These are phyloP conservation scores for Malus sylvestris DNA, from an alignment of 306 rosid species.

Conservation along the genomic window DNA sequence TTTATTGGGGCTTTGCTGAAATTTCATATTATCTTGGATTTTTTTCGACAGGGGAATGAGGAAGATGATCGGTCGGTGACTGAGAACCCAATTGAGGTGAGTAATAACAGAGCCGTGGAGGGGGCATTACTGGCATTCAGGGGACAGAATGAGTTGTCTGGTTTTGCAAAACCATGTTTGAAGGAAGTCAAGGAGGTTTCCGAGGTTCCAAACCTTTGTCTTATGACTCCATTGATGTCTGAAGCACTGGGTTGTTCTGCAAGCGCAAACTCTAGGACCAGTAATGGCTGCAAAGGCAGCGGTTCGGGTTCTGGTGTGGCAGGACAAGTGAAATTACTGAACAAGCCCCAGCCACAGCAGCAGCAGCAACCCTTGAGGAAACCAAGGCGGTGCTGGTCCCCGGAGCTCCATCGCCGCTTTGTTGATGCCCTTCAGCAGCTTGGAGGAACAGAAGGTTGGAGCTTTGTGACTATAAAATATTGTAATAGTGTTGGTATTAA, in stretches of 20 bases:
- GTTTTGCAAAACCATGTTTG: constrained; percentile 2
- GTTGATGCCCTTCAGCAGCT: constrained; percentile 70
- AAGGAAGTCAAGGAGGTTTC: constrained; percentile 42
- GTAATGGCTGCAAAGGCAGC: constrained; percentile 22
- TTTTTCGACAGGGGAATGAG: constrained; percentile 35
- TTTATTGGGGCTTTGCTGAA: neutral
- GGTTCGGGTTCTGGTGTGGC: constrained; percentile 39
- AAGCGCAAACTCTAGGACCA: constrained; percentile 17
- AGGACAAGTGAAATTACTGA: constrained; percentile 27
- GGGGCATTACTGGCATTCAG: constrained; percentile 40
- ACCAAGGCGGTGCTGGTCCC: constrained; percentile 86
- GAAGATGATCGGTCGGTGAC: constrained; percentile 44
- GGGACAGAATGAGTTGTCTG: constrained; percentile 14
- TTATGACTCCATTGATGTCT: constrained; percentile 40
- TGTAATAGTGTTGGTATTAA: neutral
- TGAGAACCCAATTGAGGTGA: constrained; percentile 23
- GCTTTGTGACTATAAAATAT: neutral
- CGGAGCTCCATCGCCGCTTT: constrained; percentile 75
- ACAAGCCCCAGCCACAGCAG: constrained; percentile 26
- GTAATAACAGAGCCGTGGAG: constrained; percentile 26
- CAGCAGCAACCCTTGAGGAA: constrained; percentile 48
- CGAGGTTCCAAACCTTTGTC: constrained; percentile 42
- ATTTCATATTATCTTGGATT: neutral
- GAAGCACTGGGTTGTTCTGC: constrained; percentile 35
- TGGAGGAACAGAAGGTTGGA: constrained; percentile 80